Evolutionary conservation across 2,329 filamentous ascomycete species (phyloP).

Genomic region (Penicillium sp.): DNA sequence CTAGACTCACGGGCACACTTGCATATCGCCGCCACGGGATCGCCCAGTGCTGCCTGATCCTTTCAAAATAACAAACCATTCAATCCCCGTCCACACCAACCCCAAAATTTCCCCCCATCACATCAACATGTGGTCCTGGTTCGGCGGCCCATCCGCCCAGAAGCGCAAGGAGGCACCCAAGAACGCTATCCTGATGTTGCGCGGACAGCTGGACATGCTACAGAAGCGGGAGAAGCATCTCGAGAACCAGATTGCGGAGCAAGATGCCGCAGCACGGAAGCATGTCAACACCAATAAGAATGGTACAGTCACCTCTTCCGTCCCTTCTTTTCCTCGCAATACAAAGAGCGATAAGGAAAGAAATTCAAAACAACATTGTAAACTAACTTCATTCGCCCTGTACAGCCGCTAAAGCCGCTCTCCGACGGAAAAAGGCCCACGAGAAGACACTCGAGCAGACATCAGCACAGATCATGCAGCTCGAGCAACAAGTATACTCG

Average conservation of each 20-base stretch:
- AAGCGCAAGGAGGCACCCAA: slow-evolving; percentile 93
- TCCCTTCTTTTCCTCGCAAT: background rate
- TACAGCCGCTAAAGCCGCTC: slow-evolving; percentile 80
- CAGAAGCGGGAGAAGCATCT: slow-evolving; percentile 94
- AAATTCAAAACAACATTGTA: background rate
- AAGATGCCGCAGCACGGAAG: slow-evolving; percentile 85
- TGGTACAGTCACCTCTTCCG: slow-evolving; percentile 54
- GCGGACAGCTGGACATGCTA: slow-evolving; percentile 92
- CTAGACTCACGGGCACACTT: slow-evolving; percentile 11
- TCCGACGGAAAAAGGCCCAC: slow-evolving; percentile 91
- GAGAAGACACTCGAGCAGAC: slow-evolving; percentile 93
- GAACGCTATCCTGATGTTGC: slow-evolving; percentile 87
- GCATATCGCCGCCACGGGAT: slow-evolving; percentile 1
- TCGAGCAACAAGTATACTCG: slow-evolving; percentile 93
- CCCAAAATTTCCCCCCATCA: background rate
- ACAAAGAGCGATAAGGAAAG: background rate
- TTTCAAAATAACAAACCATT: background rate
- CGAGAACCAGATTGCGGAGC: slow-evolving; percentile 88
- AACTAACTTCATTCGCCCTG: slow-evolving; percentile 11
- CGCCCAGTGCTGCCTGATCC: slow-evolving; percentile 11
- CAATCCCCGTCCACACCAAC: no score
- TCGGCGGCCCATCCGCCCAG: slow-evolving; percentile 77
- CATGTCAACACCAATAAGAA: slow-evolving; percentile 86
- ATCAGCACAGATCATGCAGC: slow-evolving; percentile 79
- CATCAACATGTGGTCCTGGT: slow-evolving; percentile 75